Evolutionary conservation across 768 basidiomycete species (phyloP), one percentile per base, ranked within the genome.

Genomic region (Lentinus tigrinus): DNA sequence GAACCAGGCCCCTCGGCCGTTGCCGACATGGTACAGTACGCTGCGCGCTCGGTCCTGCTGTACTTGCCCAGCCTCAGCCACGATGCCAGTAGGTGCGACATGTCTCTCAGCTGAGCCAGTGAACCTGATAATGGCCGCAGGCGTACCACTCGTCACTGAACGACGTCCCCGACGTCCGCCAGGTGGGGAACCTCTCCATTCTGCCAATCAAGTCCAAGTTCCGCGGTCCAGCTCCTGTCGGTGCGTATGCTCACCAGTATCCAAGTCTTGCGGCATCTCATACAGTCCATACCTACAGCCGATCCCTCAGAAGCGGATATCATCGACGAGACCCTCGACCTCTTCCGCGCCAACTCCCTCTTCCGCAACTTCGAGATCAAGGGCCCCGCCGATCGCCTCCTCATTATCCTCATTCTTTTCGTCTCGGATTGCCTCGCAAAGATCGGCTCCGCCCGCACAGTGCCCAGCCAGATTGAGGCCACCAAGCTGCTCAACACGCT

Each of bases 341-440:
- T 98, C 59, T 99, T 99, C 77, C 91, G 97, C 54, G 95, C 96
- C 69, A 99, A 99, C 76, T 97, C 95, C 37, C 88, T 99, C 60
- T 99, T 99, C 77, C 89, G 97, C 69, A 98, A 98, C 77, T 99
- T 98, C 67, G 97, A 99, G 79, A 98, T 99, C 84, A 96, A 98
- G 72, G 95, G 95, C 17, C 92, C 93, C 54, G 94, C 95, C 51
- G 95, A 97, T 80, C 88, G 95, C 57, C 87, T 93, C 39, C 83
- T 99, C 69, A 98, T 99, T 78, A 85, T 98, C 72, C 85, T 98
- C 68, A 97, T 98, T 73, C 89, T 99, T 71, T 99, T 90, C 77
- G 86, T 98, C 68, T 98, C 95, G 44, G 97, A 99, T 76, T 98
- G 96, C 72, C 85, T 99, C 50, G 84, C 91, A 26, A 95, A 93